phyloP scores from a whole-genome alignment of 805 yeast species.

The Yamadazyma phyllophila region DNA sequence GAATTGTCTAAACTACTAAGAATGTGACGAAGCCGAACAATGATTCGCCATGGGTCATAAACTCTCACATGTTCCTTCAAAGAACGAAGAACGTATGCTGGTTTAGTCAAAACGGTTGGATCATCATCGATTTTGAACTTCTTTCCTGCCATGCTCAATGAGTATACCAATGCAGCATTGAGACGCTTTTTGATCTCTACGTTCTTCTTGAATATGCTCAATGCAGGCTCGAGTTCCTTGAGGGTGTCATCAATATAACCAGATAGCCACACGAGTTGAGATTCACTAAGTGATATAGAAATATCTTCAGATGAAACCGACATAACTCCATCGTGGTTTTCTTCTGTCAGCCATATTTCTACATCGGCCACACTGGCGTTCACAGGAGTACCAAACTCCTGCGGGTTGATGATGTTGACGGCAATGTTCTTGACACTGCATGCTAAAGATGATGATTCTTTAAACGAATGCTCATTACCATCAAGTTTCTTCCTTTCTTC shows the following conservation, averaged over 20 bases:
- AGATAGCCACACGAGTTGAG: slow-evolving; percentile 23
- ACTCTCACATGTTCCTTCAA: slow-evolving; percentile 72
- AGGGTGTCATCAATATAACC: slow-evolving; percentile 15
- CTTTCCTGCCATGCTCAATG: slow-evolving; percentile 38
- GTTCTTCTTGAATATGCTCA: slow-evolving; percentile 17
- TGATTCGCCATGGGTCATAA: slow-evolving; percentile 83
- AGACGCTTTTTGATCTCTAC: slow-evolving; percentile 11
- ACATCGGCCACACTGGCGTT: slow-evolving; percentile 24
- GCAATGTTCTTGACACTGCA: slow-evolving; percentile 28
- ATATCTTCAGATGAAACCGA: slow-evolving; percentile 21
- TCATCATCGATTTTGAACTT: slow-evolving; percentile 64
- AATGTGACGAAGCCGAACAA: slow-evolving; percentile 76
- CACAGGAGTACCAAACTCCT: slow-evolving; percentile 16
- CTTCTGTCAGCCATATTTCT: slow-evolving; percentile 36
- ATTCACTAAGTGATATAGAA: slow-evolving; percentile 18
- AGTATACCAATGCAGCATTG: slow-evolving; percentile 41
- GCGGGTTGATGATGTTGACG: slow-evolving; percentile 24
- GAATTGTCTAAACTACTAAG: slow-evolving; percentile 52
- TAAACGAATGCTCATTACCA: not conserved
- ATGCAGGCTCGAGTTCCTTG: slow-evolving; percentile 15
- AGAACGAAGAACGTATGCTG: slow-evolving; percentile 76
- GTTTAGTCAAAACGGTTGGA: slow-evolving; percentile 86
- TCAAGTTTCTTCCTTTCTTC: slow-evolving; percentile 5
- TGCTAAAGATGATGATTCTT: slow-evolving; percentile 24
- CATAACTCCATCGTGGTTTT: slow-evolving; percentile 14